Evolutionary conservation across 768 basidiomycete genomes (phyloP).

Genomic region (Chalciporus chontae): DNA sequence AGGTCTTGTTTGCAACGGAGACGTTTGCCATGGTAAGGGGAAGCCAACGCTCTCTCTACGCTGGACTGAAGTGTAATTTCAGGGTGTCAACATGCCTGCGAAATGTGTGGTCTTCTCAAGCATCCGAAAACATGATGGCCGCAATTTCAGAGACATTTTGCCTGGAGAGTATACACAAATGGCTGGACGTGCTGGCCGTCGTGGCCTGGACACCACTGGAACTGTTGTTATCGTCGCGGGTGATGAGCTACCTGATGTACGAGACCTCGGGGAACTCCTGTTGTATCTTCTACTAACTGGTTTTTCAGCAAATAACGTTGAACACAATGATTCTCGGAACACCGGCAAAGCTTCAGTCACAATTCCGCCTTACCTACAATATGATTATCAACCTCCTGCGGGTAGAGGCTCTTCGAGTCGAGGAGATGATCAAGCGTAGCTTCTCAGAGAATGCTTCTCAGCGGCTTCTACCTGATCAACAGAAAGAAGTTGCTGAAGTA

Average conservation of each 20-base stretch:
- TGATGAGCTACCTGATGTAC: slow-evolving; percentile 83
- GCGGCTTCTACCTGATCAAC: slow-evolving; percentile 86
- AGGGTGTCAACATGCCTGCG: slow-evolving; percentile 99
- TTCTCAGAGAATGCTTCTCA: slow-evolving; percentile 99
- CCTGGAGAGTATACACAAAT: slow-evolving; percentile 98
- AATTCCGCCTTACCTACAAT: slow-evolving; percentile 97
- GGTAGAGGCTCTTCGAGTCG: slow-evolving; percentile 92
- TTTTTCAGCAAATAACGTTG: slow-evolving; percentile 61
- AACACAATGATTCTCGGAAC: slow-evolving; percentile 92
- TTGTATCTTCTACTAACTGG: background rate
- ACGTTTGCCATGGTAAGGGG: slow-evolving; percentile 92
- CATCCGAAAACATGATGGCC: slow-evolving; percentile 93
- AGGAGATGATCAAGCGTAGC: slow-evolving; percentile 99
- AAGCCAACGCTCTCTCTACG: background rate
- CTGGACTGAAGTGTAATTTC: slow-evolving; percentile 7
- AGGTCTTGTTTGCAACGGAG: slow-evolving; percentile 96
- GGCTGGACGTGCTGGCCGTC: slow-evolving; percentile 96
- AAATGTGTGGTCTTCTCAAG: slow-evolving; percentile 95
- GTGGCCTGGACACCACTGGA: slow-evolving; percentile 92
- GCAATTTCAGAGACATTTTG: slow-evolving; percentile 83
- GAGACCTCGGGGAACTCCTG: slow-evolving; percentile 9
- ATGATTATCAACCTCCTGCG: slow-evolving; percentile 97
- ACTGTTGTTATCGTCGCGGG: slow-evolving; percentile 89
- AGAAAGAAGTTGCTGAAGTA: slow-evolving; percentile 83
- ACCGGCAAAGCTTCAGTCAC: slow-evolving; percentile 89